A percentile compares a stretch with the other conserved stretches of the same genome.
Evolutionary conservation across 352 stramenopile genomes (phyloP).

Genomic region (Pythium sp.): DNA sequence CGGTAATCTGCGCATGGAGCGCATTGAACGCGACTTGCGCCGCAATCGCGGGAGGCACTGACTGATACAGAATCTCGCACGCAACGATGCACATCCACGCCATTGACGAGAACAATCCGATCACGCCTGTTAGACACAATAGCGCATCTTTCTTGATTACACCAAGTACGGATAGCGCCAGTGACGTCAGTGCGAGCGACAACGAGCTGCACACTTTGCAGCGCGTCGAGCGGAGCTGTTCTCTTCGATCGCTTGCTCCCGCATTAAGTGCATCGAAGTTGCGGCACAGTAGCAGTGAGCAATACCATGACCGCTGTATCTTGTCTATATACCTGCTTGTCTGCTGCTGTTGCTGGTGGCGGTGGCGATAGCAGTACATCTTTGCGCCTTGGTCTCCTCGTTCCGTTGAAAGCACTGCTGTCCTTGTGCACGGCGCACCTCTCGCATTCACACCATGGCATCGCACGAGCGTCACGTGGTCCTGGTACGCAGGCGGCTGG

Average conservation of each 20-base stretch:
- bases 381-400: not conserved
- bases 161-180: not conserved
- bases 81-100: constrained; percentile 12
- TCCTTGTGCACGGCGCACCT: constrained; percentile 14
- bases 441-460: constrained; percentile 12
- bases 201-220: constrained; percentile 9
- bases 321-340: not conserved
- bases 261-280: no score
- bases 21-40: constrained; percentile 5
- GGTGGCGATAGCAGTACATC: constrained; percentile 18
- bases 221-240: not conserved
- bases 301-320: not conserved
- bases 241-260: not conserved
- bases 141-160: not conserved
- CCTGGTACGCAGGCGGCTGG: not conserved
- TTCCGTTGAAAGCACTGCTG: constrained; percentile 3
- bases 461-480: constrained; percentile 4
- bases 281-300: not conserved
- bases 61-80: constrained; percentile 2
- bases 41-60: constrained; percentile 8
- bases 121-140: constrained; percentile 6
- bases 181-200: not conserved
- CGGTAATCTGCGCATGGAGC: not conserved
- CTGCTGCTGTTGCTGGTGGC: not conserved
- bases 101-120: constrained; percentile 11